phyloP scores from a whole-genome alignment of 116 monocot genomes.

The Dioscorea cayenensis region DNA sequence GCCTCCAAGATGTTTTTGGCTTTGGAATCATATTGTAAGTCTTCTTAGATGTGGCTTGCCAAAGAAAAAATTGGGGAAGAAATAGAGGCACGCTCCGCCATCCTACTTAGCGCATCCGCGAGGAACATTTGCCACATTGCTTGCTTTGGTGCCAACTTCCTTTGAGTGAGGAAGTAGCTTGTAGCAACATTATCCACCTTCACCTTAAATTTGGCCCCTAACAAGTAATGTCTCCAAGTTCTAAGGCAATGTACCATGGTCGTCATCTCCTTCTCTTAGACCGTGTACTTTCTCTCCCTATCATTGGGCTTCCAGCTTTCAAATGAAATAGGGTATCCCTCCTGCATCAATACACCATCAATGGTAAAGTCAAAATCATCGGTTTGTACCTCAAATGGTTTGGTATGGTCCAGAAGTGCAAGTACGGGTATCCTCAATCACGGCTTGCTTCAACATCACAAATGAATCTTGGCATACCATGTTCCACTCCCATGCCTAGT shows the following conservation, averaged over 20 bases:
- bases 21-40: too few relatives aligned
- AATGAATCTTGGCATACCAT: too few relatives aligned
- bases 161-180: background rate
- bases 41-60: too few relatives aligned
- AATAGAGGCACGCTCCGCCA: too few relatives aligned
- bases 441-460: too few relatives aligned
- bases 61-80: too few relatives aligned
- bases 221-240: background rate
- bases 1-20: too few relatives aligned
- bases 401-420: too few relatives aligned
- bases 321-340: background rate
- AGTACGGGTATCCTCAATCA: too few relatives aligned
- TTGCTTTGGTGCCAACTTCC: background rate
- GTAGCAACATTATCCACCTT: too few relatives aligned
- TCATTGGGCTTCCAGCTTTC: background rate
- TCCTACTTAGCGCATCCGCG: background rate
- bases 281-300: background rate
- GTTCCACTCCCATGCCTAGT: too few relatives aligned
- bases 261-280: background rate
- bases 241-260: background rate
- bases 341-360: background rate
- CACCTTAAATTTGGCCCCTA: background rate
- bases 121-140: constrained; percentile 3
- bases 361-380: background rate
- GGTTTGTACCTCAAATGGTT: too few relatives aligned